Percentiles rank a stretch among this genome's conserved stretches.
Conservation (phyloP, 805 yeast genomes). For the Lipomyces spencermartinsiae region DNA sequence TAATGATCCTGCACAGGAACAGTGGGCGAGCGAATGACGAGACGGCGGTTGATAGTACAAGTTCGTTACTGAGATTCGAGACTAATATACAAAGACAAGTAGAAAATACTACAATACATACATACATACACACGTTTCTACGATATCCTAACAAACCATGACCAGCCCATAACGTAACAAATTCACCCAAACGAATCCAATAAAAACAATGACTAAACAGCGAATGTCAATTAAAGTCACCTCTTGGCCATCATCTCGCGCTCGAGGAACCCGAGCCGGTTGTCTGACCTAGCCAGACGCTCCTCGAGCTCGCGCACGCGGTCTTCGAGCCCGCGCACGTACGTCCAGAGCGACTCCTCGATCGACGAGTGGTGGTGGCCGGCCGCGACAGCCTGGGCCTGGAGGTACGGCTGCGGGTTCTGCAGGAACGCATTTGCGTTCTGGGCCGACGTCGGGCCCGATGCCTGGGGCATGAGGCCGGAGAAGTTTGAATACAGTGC, state of each 20-base stretch:
- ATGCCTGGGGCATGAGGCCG: conserved; percentile 15
- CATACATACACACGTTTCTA: neutral
- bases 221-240: neutral
- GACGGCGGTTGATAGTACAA: neutral
- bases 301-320: conserved; percentile 44
- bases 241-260: conserved; percentile 29
- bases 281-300: conserved; percentile 45
- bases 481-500: conserved; percentile 20
- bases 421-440: conserved; percentile 34
- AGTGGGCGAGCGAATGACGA: too few species aligned
- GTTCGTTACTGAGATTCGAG: neutral
- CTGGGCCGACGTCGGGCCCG: conserved; percentile 15
- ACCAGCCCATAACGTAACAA: neutral
- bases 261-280: conserved; percentile 39
- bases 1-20: too few species aligned
- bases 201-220: neutral
- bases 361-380: conserved; percentile 22
- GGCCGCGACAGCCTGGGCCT: conserved; percentile 15
- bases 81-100: neutral
- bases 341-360: conserved; percentile 37
- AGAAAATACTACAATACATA: neutral
- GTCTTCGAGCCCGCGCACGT: conserved; percentile 43
- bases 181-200: neutral
- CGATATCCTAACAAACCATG: neutral
- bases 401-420: conserved; percentile 21